Conservation (phyloP, 192 early-diverging fungal genomes). For the Rhizophagus sp. region DNA sequence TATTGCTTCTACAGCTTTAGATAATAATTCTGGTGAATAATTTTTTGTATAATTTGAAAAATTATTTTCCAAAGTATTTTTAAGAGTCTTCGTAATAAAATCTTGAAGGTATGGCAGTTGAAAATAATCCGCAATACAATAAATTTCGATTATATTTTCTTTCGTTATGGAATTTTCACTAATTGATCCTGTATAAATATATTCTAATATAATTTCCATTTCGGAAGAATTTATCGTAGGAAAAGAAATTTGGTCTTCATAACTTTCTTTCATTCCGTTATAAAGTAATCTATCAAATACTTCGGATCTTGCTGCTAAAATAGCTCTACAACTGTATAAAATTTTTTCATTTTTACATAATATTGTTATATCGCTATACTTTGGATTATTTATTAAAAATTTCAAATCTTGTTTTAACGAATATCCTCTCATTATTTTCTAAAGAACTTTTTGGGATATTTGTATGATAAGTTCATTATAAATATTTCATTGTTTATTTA, state of each 20-base stretch:
- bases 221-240: background rate
- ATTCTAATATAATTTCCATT: conserved; percentile 18
- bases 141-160: background rate
- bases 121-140: background rate
- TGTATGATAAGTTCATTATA: too few species aligned
- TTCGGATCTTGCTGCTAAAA: conserved; percentile 27
- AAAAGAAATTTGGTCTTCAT: background rate
- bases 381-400: background rate
- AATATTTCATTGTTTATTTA: too few species aligned
- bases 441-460: background rate
- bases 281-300: conserved; percentile 13
- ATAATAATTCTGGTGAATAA: background rate
- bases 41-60: background rate
- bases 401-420: background rate
- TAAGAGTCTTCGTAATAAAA: background rate
- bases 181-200: conserved; percentile 11
- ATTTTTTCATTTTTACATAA: background rate
- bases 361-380: conserved; percentile 1
- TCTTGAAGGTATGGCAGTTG: conserved; percentile 1
- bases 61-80: background rate
- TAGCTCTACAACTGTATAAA: conserved; percentile 1
- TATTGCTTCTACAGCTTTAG: background rate
- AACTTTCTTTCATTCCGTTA: conserved; percentile 5
- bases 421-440: background rate
- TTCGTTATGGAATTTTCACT: background rate